These are phyloP conservation scores for Boletellus emodensis DNA, from an alignment of 768 basidiomycete species.

Conservation along the genomic window DNA sequence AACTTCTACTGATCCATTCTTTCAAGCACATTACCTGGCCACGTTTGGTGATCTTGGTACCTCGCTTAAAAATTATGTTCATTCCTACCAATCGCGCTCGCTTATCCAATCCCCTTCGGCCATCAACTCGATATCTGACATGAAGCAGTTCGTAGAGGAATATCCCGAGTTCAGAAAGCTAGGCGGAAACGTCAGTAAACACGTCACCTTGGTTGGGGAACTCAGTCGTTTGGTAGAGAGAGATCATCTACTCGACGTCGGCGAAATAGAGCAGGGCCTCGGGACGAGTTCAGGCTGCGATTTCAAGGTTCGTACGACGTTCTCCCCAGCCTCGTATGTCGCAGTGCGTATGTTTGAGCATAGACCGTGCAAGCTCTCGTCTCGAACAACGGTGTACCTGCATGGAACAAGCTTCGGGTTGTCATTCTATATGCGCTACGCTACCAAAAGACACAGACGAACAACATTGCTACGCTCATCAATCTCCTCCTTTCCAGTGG, in stretches of 20 bases:
- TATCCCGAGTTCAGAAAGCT: constrained; percentile 97
- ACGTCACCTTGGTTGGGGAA: constrained; percentile 95
- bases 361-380: constrained; percentile 84
- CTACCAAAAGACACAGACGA: constrained; percentile 86
- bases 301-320: constrained; percentile 55
- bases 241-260: constrained; percentile 82
- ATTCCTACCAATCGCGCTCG: constrained; percentile 86
- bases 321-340: background rate
- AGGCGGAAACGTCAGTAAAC: constrained; percentile 98
- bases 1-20: constrained; percentile 89
- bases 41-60: constrained; percentile 97
- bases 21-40: constrained; percentile 81
- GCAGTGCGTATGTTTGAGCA: background rate
- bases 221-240: constrained; percentile 84
- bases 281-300: constrained; percentile 91
- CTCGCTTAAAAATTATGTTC: constrained; percentile 87
- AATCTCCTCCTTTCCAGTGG: constrained; percentile 74
- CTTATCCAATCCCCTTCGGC: constrained; percentile 68
- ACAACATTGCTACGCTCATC: constrained; percentile 76
- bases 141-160: constrained; percentile 97
- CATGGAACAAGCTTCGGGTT: constrained; percentile 82
- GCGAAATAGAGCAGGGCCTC: constrained; percentile 94
- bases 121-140: constrained; percentile 92
- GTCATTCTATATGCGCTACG: constrained; percentile 91
- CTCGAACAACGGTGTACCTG: constrained; percentile 58